Conservation (phyloP, 1,139 yeast species). For the Candida mesenterica region DNA sequence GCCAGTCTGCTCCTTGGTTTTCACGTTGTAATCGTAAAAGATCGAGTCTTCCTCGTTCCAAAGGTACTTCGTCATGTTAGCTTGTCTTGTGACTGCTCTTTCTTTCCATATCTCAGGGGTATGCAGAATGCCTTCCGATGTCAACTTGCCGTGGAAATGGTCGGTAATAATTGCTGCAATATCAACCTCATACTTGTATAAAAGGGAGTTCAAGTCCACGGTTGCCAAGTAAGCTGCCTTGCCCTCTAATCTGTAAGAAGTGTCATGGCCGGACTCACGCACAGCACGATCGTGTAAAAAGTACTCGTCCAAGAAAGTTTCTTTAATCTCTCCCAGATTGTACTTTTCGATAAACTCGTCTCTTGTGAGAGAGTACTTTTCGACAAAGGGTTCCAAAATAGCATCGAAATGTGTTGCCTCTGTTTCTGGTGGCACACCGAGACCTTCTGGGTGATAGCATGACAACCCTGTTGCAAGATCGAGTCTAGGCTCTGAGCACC, state of each 20-base stretch:
- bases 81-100: slow-evolving; percentile 55
- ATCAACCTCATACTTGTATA: slow-evolving; percentile 89
- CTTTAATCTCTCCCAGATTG: slow-evolving; percentile 62
- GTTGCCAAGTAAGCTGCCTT: slow-evolving; percentile 88
- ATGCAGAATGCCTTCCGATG: slow-evolving; percentile 40
- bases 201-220: slow-evolving; percentile 79
- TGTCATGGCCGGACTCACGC: slow-evolving; percentile 96
- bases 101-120: slow-evolving; percentile 58
- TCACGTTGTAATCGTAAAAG: slow-evolving; percentile 82
- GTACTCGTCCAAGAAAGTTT: slow-evolving; percentile 82
- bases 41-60: slow-evolving; percentile 85
- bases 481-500: slow-evolving; percentile 74
- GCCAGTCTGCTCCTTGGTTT: slow-evolving; percentile 50
- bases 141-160: slow-evolving; percentile 53
- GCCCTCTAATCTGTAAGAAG: slow-evolving; percentile 87
- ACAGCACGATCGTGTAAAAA: slow-evolving; percentile 93
- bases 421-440: slow-evolving; percentile 95
- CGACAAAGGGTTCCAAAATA: slow-evolving; percentile 65
- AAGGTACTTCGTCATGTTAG: slow-evolving; percentile 61
- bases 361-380: slow-evolving; percentile 58
- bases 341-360: slow-evolving; percentile 72
- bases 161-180: slow-evolving; percentile 64
- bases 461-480: slow-evolving; percentile 81
- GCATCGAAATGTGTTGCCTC: slow-evolving; percentile 86
- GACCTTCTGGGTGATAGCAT: slow-evolving; percentile 86